Percentiles rank a stretch among this genome's conserved stretches.
These are phyloP conservation scores for Nitzschia inconspicua DNA, from an alignment of 108 stramenopile species.

Conservation along the genomic window DNA sequence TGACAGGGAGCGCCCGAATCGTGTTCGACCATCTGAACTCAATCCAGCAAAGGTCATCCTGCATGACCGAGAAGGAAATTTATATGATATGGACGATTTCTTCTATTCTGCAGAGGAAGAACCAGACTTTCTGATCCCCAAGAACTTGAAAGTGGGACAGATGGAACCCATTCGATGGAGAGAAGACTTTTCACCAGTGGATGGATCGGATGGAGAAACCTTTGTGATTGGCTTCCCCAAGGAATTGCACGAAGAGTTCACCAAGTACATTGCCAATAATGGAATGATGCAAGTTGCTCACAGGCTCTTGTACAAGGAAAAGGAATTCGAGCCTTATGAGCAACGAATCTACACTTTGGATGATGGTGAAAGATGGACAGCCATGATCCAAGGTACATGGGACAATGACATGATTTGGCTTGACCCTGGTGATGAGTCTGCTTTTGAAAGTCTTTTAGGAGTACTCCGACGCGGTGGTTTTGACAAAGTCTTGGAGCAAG, in stretches of 20 bases:
- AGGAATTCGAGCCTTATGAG: background rate
- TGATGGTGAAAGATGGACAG: constrained; percentile 52
- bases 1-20: constrained; percentile 10
- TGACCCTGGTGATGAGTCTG: constrained; percentile 50
- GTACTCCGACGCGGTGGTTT: constrained; percentile 47
- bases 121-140: constrained; percentile 30
- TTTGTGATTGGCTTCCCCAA: constrained; percentile 19
- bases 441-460: constrained; percentile 48
- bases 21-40: background rate
- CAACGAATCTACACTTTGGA: constrained; percentile 26
- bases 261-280: background rate
- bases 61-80: constrained; percentile 5
- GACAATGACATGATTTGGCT: constrained; percentile 60
- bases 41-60: background rate
- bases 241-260: constrained; percentile 8
- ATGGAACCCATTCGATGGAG: constrained; percentile 13
- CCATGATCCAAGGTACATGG: constrained; percentile 41
- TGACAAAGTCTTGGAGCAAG: constrained; percentile 43
- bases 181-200: background rate
- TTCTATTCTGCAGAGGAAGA: constrained; percentile 14
- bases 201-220: constrained; percentile 19
- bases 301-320: constrained; percentile 12
- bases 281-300: constrained; percentile 21
- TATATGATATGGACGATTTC: constrained; percentile 16
- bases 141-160: constrained; percentile 25